Evolutionary conservation across 345 rosid genomes (phyloP).

Genomic region (Linum tenue): DNA sequence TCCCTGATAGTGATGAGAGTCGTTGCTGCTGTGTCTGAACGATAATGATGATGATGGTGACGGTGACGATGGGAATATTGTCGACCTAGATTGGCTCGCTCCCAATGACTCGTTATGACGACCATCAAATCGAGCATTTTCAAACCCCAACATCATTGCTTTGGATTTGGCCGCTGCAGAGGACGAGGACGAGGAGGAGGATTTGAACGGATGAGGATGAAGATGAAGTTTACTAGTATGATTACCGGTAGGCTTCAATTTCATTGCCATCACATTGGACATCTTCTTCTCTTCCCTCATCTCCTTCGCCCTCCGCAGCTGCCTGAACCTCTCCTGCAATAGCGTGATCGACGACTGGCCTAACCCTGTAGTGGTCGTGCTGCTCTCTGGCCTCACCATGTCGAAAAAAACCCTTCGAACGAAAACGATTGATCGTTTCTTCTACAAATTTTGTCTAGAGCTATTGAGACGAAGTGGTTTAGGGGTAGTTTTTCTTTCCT

Average conservation of each 20-base stretch:
- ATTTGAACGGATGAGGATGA: not conserved
- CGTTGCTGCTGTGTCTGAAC: not conserved
- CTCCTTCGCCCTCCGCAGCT: conserved; percentile 49
- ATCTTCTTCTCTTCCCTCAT: conserved; percentile 58
- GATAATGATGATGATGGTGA: not conserved
- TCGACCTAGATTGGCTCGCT: no score
- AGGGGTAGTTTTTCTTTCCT: no score
- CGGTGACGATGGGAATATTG: no score
- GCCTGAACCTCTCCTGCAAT: conserved; percentile 67
- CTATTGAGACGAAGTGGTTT: no score
- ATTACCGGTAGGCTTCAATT: not conserved
- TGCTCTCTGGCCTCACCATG: not conserved
- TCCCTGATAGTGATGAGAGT: not conserved
- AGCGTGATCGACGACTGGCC: conserved; percentile 47
- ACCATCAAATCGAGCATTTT: not conserved
- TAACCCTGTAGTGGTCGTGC: not conserved
- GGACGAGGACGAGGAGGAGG: not conserved
- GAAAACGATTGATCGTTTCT: no score
- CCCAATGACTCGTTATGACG: no score
- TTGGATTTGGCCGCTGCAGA: not conserved
- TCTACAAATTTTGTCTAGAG: no score
- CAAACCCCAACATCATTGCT: not conserved
- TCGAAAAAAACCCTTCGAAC: no score
- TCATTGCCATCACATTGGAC: conserved; percentile 12
- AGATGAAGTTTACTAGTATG: no score